These are phyloP conservation scores for Selenicereus undatus DNA, from an alignment of 148 eudicot genomes.

Conservation along the genomic window DNA sequence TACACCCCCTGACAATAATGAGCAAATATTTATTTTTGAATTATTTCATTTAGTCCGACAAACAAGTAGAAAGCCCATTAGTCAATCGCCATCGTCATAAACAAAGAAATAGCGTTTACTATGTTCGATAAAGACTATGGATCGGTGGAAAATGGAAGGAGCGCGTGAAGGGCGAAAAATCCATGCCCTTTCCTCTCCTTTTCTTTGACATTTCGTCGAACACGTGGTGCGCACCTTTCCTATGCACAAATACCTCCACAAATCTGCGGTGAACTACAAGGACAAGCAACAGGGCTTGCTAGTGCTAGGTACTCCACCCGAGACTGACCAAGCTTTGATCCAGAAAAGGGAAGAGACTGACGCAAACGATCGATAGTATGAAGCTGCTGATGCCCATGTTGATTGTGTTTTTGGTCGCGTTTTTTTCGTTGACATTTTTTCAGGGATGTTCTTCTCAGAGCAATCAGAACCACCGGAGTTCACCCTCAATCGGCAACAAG, in stretches of 20 bases:
- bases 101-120: not conserved
- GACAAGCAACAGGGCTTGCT: not conserved
- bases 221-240: not conserved
- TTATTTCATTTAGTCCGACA: too few relatives aligned
- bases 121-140: not conserved
- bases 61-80: too few relatives aligned
- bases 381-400: not conserved
- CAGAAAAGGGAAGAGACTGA: not conserved
- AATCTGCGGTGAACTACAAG: not conserved
- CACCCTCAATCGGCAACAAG: conserved; percentile 2
- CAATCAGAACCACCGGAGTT: not conserved
- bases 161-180: not conserved
- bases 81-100: too few relatives aligned
- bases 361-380: not conserved
- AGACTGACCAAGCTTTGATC: not conserved
- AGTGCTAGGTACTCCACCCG: not conserved
- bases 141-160: not conserved
- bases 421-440: conserved; percentile 14
- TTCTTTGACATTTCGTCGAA: conserved; percentile 5
- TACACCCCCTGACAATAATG: too few relatives aligned
- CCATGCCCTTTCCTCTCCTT: not conserved
- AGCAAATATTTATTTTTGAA: too few relatives aligned
- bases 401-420: not conserved
- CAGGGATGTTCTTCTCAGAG: conserved; percentile 24
- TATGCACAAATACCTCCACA: not conserved